Base-by-base conservation (phyloP, 495 filamentous ascomycete species). In the Parachaetomium inaequale region DNA sequence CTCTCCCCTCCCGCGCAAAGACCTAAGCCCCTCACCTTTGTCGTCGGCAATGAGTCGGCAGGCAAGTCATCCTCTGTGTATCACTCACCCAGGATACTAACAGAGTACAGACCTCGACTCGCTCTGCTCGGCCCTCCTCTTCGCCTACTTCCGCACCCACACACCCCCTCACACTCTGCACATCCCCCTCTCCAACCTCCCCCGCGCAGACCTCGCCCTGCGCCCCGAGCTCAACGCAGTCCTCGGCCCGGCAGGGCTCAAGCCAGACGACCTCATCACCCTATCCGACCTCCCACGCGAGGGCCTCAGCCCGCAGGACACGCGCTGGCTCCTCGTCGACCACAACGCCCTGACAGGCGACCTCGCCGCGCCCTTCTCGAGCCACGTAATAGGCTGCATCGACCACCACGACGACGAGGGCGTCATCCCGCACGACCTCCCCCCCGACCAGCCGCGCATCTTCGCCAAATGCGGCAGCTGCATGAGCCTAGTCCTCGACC, bases 351-450 rank as follows among this genome's bases (percentile, higher is more conserved):
- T 92, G 19, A 85, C 87, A 14, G 84, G 86, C 1, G 56, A 70
- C 15, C 76, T 86, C 53, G 74, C 71, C 45, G 47, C 66, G 77
- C 71, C 75, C 7, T 76, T 71, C 46, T 61, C 47, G 34, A 61
- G 70, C 19, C 63, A 66, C 28, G 80, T 93, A 0, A 68, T 82
- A 7, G 94, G 88, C n/a, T 90, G 89, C 59, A 87, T 98, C 47
- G 94, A 98, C 72, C 94, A 98, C 74, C 95, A 98, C 70, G 85
- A 84, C 0, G 91, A 98, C 66, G 94, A 98, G 68, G 65, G 76
- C 36, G 78, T 75, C 23, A 77, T 95, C 0, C 82, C 87, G 0
- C 49, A 72, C 7, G 72, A 77, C 10, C 8, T 43, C 21, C 34
- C 49, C 28, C 71, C 72, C 0, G 70, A 63, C 10, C 74, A 81